Evolutionary conservation across 345 rosid species (phyloP), one percentile per base, ranked within the genome.

Genomic region (Corymbia maculata): DNA sequence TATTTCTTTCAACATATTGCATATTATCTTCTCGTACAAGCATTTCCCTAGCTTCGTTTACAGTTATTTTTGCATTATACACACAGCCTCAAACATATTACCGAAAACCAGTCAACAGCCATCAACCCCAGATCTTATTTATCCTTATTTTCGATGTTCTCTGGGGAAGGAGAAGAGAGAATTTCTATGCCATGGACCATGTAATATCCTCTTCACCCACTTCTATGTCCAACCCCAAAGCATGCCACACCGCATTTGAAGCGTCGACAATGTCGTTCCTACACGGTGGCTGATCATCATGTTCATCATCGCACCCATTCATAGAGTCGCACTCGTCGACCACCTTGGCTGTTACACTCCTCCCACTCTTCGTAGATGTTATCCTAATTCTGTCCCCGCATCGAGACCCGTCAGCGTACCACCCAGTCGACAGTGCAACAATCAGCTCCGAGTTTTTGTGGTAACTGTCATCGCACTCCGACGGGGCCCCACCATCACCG

Each of bases 301-400:
- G 94, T 87, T 90, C 93, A 4, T 52, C 9, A 13, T 94, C 95
- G 11, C 93, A 92, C 19, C 95, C 94, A 1, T 24, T 30, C 86
- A 13, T 51, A 0, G 93, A 92, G 87, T 92, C 92, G 52, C 95
- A 93, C 85, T 94, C 93, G 16, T 92, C 95, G 7, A 92, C 94
- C 86, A 91, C 94, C 91, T 88, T 91, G 2, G 94, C 91, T 17
- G 24, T 17, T 61, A 84, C 88, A 6, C 53, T 92, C 36, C 51
- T 55, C 24, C 94, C 93, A 19, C 91, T 91, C 8, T 30, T 61
- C 7, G 90, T 91, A 32, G 89, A 88, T 1, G 52, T 88, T 8
- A 91, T 94, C 36, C 24, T 85, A 21, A 92, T 87, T 92, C 51
- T 89, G 89, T 87, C 79, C 50, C 87, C 90, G 50, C 93, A 93